Evolutionary conservation across 75 land plant species (phyloP), one percentile per base, ranked within the genome.

Genomic region (Pinus tabuliformis): DNA sequence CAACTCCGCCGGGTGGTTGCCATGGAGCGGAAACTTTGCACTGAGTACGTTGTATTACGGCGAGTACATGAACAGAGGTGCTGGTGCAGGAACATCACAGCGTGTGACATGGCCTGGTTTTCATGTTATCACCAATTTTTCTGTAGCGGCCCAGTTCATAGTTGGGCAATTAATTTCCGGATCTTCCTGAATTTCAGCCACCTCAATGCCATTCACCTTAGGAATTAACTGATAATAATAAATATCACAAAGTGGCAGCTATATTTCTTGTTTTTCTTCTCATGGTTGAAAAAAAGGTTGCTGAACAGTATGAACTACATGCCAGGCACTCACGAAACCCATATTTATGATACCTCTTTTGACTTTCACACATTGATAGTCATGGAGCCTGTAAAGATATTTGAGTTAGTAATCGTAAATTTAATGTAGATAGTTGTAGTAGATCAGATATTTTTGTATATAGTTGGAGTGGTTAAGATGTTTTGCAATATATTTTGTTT

Each of bases 51-150:
- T 86, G 49, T 90, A 81, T 36, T 89, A 83, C 54, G 90, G 80
- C 0, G 90, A 89, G 77, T 86, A 83, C 58, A 49, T 26, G 7
- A 85, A 85, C 75, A 58, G 21, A 16, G 90, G 90, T 15, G 75
- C 81, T 7, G 90, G 90, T 9, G 74, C 90, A 16, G 68, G 30
- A 33, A 81, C 70, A 26, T 45, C 77, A 0, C 26, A 73, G 8
- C 81, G 88, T 3, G 88, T 87, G 9, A 18, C 45, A 16, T 88
- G 89, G 89, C 56, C 75, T 21, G 79, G 80, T 0, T 66, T 74
- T 74, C 84, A 75, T 75, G 73, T 76, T 2, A 66, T 76, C 33
- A 18, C 65, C 17, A 76, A 37, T 26, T 22, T 15, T 22, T 26
- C 59, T 49, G 30, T 15, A 24, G 76, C 80, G 1, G 28, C 54